These are phyloP conservation scores for Monosporozyma solicola DNA, from an alignment of 805 yeast genomes.

Conservation along the genomic window DNA sequence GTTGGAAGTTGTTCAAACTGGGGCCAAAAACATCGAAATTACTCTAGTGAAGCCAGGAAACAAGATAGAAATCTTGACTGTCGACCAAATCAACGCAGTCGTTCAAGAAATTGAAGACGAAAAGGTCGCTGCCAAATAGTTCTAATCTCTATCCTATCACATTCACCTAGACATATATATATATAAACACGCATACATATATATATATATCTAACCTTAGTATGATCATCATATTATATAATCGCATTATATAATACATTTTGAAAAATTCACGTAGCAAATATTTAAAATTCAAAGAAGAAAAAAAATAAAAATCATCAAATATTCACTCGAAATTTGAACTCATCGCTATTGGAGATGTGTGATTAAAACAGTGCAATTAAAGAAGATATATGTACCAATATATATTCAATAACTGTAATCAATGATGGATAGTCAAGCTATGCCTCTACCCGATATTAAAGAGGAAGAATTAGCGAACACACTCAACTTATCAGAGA, in stretches of 20 bases:
- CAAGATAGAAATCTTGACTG: slow-evolving; percentile 47
- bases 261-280: not conserved
- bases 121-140: slow-evolving; percentile 32
- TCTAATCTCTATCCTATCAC: not conserved
- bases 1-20: slow-evolving; percentile 95
- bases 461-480: slow-evolving; percentile 18
- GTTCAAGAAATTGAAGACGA: slow-evolving; percentile 83
- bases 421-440: not conserved
- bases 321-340: not conserved
- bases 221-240: not conserved
- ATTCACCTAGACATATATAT: too few species aligned
- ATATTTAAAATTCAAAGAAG: not conserved
- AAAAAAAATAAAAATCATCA: not conserved
- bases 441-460: slow-evolving; percentile 14
- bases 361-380: not conserved
- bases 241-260: not conserved
- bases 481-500: not conserved
- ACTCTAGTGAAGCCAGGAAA: slow-evolving; percentile 72
- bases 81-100: slow-evolving; percentile 62
- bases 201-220: not conserved
- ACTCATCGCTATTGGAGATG: not conserved
- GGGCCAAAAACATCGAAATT: slow-evolving; percentile 92
- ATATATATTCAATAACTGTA: not conserved
- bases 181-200: too few species aligned
- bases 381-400: not conserved